Percentiles rank a stretch among this genome's conserved stretches.
Evolutionary conservation across 331 rosid genomes (phyloP).

Genomic region (Quercus lobata): DNA sequence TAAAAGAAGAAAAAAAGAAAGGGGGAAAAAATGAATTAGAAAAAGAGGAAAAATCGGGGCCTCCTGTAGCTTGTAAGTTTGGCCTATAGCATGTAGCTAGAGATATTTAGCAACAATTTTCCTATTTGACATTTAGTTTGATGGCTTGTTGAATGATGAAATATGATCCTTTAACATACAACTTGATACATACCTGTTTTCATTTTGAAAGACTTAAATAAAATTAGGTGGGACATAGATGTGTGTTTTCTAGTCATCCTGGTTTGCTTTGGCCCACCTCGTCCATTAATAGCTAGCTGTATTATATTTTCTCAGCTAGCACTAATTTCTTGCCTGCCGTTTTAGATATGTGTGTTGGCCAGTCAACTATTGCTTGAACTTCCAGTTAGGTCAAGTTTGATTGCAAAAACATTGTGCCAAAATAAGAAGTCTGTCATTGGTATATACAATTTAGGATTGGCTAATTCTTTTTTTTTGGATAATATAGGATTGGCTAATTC

Average conservation of each 20-base stretch:
- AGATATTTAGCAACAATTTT: background rate
- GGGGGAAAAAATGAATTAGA: no score
- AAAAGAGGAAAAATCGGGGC: no score
- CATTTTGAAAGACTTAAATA: background rate
- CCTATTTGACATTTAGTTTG: background rate
- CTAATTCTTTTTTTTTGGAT: background rate
- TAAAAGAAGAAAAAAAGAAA: background rate
- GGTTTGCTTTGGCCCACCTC: background rate
- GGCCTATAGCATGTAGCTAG: no score
- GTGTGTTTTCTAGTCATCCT: background rate
- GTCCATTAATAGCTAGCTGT: background rate
- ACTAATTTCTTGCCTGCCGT: background rate
- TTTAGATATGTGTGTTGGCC: background rate
- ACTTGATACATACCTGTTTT: background rate
- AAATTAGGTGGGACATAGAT: background rate
- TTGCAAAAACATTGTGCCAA: background rate
- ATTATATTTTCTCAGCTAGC: background rate
- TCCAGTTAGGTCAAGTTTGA: background rate
- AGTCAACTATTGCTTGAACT: background rate
- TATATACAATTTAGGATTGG: background rate
- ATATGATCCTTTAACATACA: no score
- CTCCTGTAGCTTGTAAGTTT: no score
- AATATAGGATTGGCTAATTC: no score
- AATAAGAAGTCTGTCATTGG: background rate
- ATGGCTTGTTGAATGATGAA: background rate